Base-by-base conservation (phyloP, 768 basidiomycete genomes). In the Suillus decipiens region DNA sequence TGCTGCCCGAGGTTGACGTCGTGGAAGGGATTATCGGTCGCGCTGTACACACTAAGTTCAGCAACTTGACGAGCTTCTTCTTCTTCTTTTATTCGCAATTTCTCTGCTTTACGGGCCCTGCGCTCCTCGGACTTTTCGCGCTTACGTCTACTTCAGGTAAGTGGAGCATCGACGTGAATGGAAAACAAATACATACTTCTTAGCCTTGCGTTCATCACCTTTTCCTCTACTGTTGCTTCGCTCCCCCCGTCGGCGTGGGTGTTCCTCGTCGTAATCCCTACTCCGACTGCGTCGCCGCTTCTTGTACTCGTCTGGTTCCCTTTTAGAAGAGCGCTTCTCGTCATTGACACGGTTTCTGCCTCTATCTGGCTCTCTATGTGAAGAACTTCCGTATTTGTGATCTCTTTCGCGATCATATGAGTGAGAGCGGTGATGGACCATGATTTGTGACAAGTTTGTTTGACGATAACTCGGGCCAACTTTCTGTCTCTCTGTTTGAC, bases 1-100 rank as follows among this genome's bases (percentile, higher is more conserved):
- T 96, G 94, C 72, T 98, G 93, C 24, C 89, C 90, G 37, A 99
- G 89, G 75, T 99, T 98, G 65, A 93, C 89, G 70, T 99, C 97
- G 77, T 97, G 94, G 81, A 99, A 99, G 0, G 97, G 97, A 72
- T 99, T 99, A 81, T 99, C 96, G 14, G 89, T 88, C 54, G 95
- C 93, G 68, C 94, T 95, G 80, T 99, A 99, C 67, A 97, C 90
- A 67, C 95, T 96, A 48, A 99, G 84, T 76, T 99, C 96, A 11
- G 94, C 95, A 17, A 97, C 89, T 69, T 91, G 89, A 33, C 96
- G 89, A 28, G 92, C 90, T 71, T 97, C 95, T 69, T 96, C 95
- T 67, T 94, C 93, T 62, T 93, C 91, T 67, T 80, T 86, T 48
- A 87, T 84, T 39, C 90, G 84, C 71, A 86, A 90, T 80, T 95